These are phyloP conservation scores for Neoascochyta sp. DNA, from an alignment of 2,329 filamentous ascomycete species.

Conservation along the genomic window DNA sequence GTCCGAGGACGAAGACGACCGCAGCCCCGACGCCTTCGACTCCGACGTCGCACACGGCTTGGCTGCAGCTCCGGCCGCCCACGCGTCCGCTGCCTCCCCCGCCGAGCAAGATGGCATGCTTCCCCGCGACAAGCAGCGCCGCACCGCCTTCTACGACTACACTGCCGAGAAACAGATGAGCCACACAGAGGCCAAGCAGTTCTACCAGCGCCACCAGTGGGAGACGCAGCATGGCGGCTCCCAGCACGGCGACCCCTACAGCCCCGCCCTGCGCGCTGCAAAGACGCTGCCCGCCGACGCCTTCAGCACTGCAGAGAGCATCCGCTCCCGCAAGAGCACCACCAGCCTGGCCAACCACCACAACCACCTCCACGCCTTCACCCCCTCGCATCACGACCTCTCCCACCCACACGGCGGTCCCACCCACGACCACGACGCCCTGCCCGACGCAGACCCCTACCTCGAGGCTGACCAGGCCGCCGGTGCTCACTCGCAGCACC, in stretches of 20 bases:
- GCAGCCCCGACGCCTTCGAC: slow-evolving; percentile 30
- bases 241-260: slow-evolving; percentile 39
- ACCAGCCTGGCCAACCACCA: slow-evolving; percentile 25
- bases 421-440: slow-evolving; percentile 21
- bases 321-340: slow-evolving; percentile 43
- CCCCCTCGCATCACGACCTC: slow-evolving; percentile 29
- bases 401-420: too few relatives aligned
- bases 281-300: slow-evolving; percentile 45
- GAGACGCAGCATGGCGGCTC: slow-evolving; percentile 50
- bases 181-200: slow-evolving; percentile 89
- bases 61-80: slow-evolving; percentile 14
- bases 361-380: slow-evolving; percentile 20
- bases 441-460: slow-evolving; percentile 27
- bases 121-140: slow-evolving; percentile 53
- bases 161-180: slow-evolving; percentile 92
- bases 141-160: slow-evolving; percentile 89
- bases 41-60: slow-evolving; percentile 15
- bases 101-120: slow-evolving; percentile 38
- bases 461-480: slow-evolving; percentile 49
- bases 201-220: slow-evolving; percentile 84
- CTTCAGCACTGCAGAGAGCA: slow-evolving; percentile 41
- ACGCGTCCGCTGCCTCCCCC: slow-evolving; percentile 19
- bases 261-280: slow-evolving; percentile 43
- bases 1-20: slow-evolving; percentile 37
- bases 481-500: slow-evolving; percentile 50